These are phyloP conservation scores for Tuber indicum DNA, from an alignment of 495 filamentous ascomycete genomes.

Conservation along the genomic window DNA sequence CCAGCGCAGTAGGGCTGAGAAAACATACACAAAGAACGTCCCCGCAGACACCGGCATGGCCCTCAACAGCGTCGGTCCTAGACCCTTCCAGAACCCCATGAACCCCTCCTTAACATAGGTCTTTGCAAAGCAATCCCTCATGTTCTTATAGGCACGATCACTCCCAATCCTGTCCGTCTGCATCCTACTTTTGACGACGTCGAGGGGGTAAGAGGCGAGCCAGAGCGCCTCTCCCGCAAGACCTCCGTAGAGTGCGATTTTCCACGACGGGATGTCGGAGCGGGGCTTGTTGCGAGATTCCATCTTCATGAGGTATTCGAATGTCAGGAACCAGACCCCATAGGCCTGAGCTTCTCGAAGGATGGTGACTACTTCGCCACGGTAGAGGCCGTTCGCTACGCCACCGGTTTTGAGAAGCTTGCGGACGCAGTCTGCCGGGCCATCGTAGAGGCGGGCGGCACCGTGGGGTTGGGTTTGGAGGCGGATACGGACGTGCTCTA, in stretches of 20 bases:
- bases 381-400: conserved; percentile 67
- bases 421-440: conserved; percentile 82
- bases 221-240: conserved; percentile 90
- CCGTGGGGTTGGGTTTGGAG: conserved; percentile 95
- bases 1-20: background rate
- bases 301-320: conserved; percentile 91
- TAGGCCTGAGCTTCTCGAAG: conserved; percentile 90
- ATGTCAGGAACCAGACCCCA: conserved; percentile 87
- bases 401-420: conserved; percentile 64
- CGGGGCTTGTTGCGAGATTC: conserved; percentile 72
- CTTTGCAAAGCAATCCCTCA: conserved; percentile 86
- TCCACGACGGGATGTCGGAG: conserved; percentile 69
- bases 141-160: conserved; percentile 63
- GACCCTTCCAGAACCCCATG: conserved; percentile 90
- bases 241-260: conserved; percentile 87
- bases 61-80: conserved; percentile 86
- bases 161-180: conserved; percentile 81
- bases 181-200: conserved; percentile 99
- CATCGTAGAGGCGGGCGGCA: conserved; percentile 65
- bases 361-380: conserved; percentile 78
- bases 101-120: conserved; percentile 69
- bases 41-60: conserved; percentile 97
- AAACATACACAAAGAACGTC: conserved; percentile 72
- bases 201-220: conserved; percentile 87
- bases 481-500: conserved; percentile 97